Percentiles rank a stretch among this genome's conserved stretches.
Evolutionary conservation across 2,329 filamentous ascomycete species (phyloP).

Genomic region (Fusarium tricinctum): DNA sequence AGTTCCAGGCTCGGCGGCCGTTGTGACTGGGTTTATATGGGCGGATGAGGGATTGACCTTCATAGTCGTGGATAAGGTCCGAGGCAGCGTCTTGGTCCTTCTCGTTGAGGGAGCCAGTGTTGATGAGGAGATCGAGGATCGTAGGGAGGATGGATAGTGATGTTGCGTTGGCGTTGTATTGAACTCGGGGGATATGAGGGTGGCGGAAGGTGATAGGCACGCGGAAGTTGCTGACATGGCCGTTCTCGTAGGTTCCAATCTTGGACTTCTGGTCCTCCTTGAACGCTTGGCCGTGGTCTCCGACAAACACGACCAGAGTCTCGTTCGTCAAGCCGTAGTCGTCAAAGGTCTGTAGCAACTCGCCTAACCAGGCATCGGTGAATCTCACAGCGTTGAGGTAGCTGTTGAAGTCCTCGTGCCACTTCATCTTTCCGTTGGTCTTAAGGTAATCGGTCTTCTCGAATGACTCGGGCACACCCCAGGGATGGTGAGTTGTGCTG

Average conservation of each 20-base stretch:
- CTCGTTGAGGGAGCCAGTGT: conserved; percentile 52
- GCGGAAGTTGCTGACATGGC: conserved; percentile 53
- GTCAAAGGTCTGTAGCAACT: conserved; percentile 52
- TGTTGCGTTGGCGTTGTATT: conserved; percentile 52
- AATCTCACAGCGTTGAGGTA: conserved; percentile 55
- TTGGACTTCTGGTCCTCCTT: conserved; percentile 51
- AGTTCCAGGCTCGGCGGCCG: conserved; percentile 53
- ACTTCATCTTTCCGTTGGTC: conserved; percentile 45
- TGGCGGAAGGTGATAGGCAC: conserved; percentile 55
- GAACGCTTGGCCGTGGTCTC: conserved; percentile 55
- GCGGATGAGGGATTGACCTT: conserved; percentile 55
- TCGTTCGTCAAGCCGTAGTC: conserved; percentile 53
- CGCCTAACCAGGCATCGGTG: conserved; percentile 53
- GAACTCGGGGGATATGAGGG: conserved; percentile 51
- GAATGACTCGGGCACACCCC: conserved; percentile 41
- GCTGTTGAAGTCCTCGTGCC: conserved; percentile 52
- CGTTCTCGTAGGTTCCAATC: conserved; percentile 53
- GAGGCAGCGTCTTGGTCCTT: conserved; percentile 46
- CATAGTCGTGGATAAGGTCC: conserved; percentile 53
- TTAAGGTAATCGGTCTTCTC: conserved; percentile 37
- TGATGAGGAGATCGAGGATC: conserved; percentile 55
- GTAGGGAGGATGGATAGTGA: conserved; percentile 54
- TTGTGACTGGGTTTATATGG: conserved; percentile 44
- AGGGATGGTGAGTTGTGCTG: conserved; percentile 56
- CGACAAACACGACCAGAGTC: conserved; percentile 53